Evolutionary conservation across 2,329 filamentous ascomycete species (phyloP).

Genomic region (Colletotrichum higginsianum): DNA sequence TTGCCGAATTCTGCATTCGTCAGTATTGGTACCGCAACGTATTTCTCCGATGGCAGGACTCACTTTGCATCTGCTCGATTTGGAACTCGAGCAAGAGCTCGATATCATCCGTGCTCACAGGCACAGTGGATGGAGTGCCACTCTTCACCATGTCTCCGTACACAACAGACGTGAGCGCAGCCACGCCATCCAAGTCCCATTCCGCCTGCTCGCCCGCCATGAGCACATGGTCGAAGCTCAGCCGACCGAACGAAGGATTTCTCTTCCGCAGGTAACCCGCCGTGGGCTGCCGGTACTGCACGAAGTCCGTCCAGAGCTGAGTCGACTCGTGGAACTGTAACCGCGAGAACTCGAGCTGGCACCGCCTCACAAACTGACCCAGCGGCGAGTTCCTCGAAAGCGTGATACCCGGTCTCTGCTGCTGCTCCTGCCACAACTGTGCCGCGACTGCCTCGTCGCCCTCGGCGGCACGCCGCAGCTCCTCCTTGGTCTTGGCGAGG

Average conservation of each 20-base stretch:
- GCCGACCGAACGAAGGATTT: slow-evolving; percentile 69
- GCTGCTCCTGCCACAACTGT: slow-evolving; percentile 37
- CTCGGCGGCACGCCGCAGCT: slow-evolving; percentile 68
- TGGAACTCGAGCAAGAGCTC: slow-evolving; percentile 89
- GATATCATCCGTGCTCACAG: slow-evolving; percentile 83
- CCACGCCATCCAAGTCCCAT: slow-evolving; percentile 61
- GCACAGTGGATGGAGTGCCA: slow-evolving; percentile 56
- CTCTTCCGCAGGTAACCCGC: slow-evolving; percentile 75
- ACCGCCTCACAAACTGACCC: slow-evolving; percentile 83
- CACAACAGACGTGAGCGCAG: slow-evolving; percentile 61
- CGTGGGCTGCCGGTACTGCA: slow-evolving; percentile 84
- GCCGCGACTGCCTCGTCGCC: slow-evolving; percentile 58
- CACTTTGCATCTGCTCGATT: slow-evolving; percentile 88
- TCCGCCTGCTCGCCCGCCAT: slow-evolving; percentile 64
- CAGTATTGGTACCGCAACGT: neutral
- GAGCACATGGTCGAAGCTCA: slow-evolving; percentile 72
- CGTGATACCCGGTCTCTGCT: slow-evolving; percentile 66
- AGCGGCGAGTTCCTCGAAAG: slow-evolving; percentile 83
- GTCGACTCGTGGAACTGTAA: slow-evolving; percentile 85
- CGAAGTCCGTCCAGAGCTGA: slow-evolving; percentile 86
- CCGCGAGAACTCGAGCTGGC: slow-evolving; percentile 83
- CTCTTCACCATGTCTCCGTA: slow-evolving; percentile 69
- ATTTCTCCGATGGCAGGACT: slow-evolving; percentile 43
- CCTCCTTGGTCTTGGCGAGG: slow-evolving; percentile 74
- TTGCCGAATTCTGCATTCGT: slow-evolving; percentile 75